Evolutionary conservation across 176 grass and related monocot species (phyloP), one percentile per base, ranked within the genome.

Genomic region (Alloteropsis semialata): DNA sequence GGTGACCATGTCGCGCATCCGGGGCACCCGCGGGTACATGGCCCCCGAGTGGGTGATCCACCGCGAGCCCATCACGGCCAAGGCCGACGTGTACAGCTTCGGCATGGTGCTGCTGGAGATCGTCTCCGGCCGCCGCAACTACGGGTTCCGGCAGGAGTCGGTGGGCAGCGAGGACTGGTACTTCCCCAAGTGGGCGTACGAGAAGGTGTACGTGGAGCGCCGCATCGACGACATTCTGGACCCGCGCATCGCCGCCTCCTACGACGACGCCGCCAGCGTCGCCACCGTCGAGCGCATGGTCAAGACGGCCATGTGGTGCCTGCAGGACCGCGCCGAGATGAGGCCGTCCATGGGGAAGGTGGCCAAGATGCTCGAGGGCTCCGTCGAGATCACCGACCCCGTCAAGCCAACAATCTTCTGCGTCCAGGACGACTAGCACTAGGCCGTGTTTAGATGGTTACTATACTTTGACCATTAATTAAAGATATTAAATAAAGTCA

Each of bases 61-160:
- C 65, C 88, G 95, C 0, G 95, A 97, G 87, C 95, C 92, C 74
- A 97, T 97, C 90, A 94, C 95, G 0, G 95, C 95, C 7, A 97
- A 97, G 80, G 95, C 95, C 1, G 95, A 94, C 55, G 95, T 97
- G 15, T 97, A 97, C 82, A 94, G 92, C 83, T 97, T 94, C 76
- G 95, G 95, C 44, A 94, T 97, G 92, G 95, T 97, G 72, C 88
- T 97, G 44, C 92, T 97, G n/a, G 95, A 97, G 90, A 66, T 97
- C 25, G 92, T 94, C 0, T 94, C 92, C 8, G 95, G 95, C 19
- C 34, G 88, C 1, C 87, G 95, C 28, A 97, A 92, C 92, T 94
- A 87, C 27, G 90, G 85, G 0, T 97, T 94, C 88, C 92, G 87
- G 30, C 88, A 89, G 68, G 90, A 94, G 6, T 89, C 92, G 3